Evolutionary conservation across 192 early-diverging fungal genomes (phyloP).

Genomic region (Coemansia sp.): DNA sequence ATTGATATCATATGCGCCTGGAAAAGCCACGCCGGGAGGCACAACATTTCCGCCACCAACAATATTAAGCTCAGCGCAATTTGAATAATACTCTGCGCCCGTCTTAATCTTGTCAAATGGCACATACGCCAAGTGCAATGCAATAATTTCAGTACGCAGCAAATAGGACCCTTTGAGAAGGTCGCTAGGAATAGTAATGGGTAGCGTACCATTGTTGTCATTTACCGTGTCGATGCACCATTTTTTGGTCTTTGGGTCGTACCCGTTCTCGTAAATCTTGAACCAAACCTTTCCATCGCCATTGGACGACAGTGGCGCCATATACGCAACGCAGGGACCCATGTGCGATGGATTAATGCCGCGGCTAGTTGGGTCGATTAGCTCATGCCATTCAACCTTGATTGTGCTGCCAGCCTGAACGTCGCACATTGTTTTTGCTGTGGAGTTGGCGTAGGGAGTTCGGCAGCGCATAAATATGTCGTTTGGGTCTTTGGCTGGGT

Average conservation of each 20-base stretch:
- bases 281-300: slow-evolving; percentile 25
- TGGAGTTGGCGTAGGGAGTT: neutral
- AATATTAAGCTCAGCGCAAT: slow-evolving; percentile 17
- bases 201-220: slow-evolving; percentile 13
- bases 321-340: slow-evolving; percentile 25
- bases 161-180: slow-evolving; percentile 15
- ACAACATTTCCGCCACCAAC: slow-evolving; percentile 5
- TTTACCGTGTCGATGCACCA: slow-evolving; percentile 35
- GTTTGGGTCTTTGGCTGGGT: neutral
- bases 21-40: slow-evolving; percentile 18
- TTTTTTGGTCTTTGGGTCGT: slow-evolving; percentile 5
- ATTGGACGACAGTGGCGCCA: slow-evolving; percentile 13
- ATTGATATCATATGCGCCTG: slow-evolving; percentile 10
- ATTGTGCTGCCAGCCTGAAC: neutral
- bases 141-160: slow-evolving; percentile 23
- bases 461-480: neutral
- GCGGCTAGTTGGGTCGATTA: neutral
- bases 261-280: slow-evolving; percentile 38
- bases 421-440: neutral
- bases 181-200: slow-evolving; percentile 22
- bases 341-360: slow-evolving; percentile 10
- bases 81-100: slow-evolving; percentile 24
- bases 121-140: slow-evolving; percentile 4
- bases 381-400: neutral
- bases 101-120: neutral